Conservation (phyloP, 805 yeast genomes). For the Schizosaccharomyces pombe region DNA sequence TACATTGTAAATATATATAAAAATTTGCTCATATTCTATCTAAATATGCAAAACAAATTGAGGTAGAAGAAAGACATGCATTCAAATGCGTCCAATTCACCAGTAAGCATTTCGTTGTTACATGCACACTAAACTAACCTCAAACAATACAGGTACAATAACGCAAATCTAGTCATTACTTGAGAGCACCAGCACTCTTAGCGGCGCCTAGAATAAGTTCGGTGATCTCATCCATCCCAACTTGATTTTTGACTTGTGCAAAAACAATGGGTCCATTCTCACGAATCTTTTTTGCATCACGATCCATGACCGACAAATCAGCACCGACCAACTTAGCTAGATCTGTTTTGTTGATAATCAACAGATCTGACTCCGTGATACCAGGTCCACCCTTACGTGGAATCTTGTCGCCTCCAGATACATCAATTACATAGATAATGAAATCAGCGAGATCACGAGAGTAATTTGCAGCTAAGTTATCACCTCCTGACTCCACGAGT, state of each 20-base stretch:
- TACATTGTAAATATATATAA: too few species aligned
- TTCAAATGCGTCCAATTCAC: too few species aligned
- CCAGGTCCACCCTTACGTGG: slow-evolving; percentile 6
- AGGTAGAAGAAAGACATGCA: too few species aligned
- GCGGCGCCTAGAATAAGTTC: slow-evolving; percentile 2
- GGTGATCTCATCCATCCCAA: slow-evolving; percentile 3
- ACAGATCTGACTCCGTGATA: slow-evolving; percentile 4
- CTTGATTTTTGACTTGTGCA: slow-evolving; percentile 4
- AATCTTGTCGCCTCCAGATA: slow-evolving; percentile 5
- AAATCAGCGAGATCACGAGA: slow-evolving; percentile 5
- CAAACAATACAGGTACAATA: too few species aligned
- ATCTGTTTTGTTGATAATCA: slow-evolving; percentile 4
- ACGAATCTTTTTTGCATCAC: slow-evolving; percentile 4
- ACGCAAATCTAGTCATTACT: too few species aligned
- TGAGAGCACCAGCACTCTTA: neutral
- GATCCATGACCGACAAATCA: slow-evolving; percentile 1
- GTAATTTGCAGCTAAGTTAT: slow-evolving; percentile 5
- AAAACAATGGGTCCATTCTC: slow-evolving; percentile 4
- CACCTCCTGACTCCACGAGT: slow-evolving; percentile 5
- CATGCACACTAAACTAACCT: too few species aligned
- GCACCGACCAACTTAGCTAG: slow-evolving; percentile 4
- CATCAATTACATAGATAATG: slow-evolving; percentile 5
- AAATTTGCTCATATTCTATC: too few species aligned
- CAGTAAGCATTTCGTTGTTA: too few species aligned
- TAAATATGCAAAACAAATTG: too few species aligned